Conservation (phyloP, 441 rosid species). For the Rhodomyrtus psidioides region DNA sequence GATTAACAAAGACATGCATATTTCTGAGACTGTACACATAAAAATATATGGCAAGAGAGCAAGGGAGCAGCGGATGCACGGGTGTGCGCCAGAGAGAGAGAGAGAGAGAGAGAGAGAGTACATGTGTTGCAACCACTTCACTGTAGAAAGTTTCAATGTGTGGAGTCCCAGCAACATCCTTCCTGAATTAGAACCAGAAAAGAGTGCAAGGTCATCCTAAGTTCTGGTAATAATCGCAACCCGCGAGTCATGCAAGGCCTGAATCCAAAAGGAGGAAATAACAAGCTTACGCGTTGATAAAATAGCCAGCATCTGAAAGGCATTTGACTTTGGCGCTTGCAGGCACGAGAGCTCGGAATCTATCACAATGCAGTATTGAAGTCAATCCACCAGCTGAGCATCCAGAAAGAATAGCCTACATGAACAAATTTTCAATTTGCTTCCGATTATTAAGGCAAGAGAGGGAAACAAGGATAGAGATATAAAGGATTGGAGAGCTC, state of each 20-base stretch:
- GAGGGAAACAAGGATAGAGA: not conserved
- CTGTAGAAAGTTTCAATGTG: constrained; percentile 6
- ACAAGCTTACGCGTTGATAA: constrained; percentile 6
- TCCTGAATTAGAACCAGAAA: not conserved
- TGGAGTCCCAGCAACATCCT: not conserved
- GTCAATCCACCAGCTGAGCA: constrained; percentile 11
- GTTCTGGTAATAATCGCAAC: not conserved
- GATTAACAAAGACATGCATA: not conserved
- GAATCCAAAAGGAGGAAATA: not conserved
- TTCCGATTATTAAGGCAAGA: not conserved
- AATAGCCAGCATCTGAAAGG: constrained; percentile 8
- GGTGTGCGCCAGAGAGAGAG: no score
- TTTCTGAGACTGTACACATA: not conserved
- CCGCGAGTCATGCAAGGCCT: not conserved
- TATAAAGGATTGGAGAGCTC: not conserved
- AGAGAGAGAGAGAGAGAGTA: not conserved
- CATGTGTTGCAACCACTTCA: constrained; percentile 11
- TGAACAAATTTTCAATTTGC: not conserved
- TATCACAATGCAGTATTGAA: constrained; percentile 5
- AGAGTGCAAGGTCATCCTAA: not conserved
- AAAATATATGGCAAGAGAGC: not conserved
- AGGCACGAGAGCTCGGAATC: not conserved
- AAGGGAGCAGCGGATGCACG: not conserved
- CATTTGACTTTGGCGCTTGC: not conserved
- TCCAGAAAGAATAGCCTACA: constrained; percentile 4